phyloP scores from a whole-genome alignment of 805 yeast genomes.

The Metschnikowia colocasiae region DNA sequence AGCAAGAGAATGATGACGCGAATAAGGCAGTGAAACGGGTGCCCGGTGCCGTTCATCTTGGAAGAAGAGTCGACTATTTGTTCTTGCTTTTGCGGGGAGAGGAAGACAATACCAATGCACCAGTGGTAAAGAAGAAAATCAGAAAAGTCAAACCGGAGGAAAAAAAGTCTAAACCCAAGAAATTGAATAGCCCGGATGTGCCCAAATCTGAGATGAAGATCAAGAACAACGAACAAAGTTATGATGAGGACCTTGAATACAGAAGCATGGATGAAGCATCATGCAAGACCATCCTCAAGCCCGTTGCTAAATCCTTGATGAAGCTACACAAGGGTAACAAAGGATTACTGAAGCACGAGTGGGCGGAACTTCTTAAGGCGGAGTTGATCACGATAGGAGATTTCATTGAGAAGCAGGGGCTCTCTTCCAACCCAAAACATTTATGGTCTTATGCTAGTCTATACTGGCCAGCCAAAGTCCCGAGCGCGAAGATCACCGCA shows the following conservation, averaged over 20 bases:
- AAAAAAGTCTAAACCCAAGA: slow-evolving; percentile 19
- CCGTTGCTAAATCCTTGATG: slow-evolving; percentile 63
- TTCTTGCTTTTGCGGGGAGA: slow-evolving; percentile 66
- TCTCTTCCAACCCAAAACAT: slow-evolving; percentile 50
- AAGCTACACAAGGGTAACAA: slow-evolving; percentile 66
- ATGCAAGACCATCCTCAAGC: slow-evolving; percentile 59
- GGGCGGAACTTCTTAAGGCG: slow-evolving; percentile 65
- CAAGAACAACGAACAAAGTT: slow-evolving; percentile 25
- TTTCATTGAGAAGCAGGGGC: slow-evolving; percentile 41
- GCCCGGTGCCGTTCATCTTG: slow-evolving; percentile 90
- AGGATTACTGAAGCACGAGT: slow-evolving; percentile 71
- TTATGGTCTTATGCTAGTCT: slow-evolving; percentile 80
- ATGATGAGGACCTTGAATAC: slow-evolving; percentile 46
- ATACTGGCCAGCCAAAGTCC: slow-evolving; percentile 87
- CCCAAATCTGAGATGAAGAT: slow-evolving; percentile 12
- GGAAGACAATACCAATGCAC: slow-evolving; percentile 24
- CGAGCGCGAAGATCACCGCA: slow-evolving; percentile 63
- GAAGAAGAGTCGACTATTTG: slow-evolving; percentile 87
- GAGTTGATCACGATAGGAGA: slow-evolving; percentile 75
- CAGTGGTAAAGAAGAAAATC: slow-evolving; percentile 18
- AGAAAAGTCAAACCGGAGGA: slow-evolving; percentile 20
- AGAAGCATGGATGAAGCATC: slow-evolving; percentile 74
- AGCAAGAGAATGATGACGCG: slow-evolving; percentile 19
- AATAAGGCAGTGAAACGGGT: slow-evolving; percentile 54
- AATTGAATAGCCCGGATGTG: slow-evolving; percentile 8